Conservation (phyloP, 116 monocot species). For the Posidonia oceanica region DNA sequence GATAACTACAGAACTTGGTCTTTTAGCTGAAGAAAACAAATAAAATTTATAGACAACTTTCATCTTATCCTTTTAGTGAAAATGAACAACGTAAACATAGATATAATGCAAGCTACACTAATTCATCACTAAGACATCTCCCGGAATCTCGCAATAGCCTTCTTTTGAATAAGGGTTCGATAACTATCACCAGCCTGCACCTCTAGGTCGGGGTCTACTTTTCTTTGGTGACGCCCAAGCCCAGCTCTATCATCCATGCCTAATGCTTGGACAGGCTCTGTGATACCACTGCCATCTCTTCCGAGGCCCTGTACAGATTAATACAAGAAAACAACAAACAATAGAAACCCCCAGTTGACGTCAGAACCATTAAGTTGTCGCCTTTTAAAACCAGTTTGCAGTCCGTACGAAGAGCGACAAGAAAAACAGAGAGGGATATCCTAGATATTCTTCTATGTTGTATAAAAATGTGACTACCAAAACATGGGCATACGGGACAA, state of each 20-base stretch:
- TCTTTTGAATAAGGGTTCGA: conserved; percentile 86
- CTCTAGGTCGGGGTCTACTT: conserved; percentile 61
- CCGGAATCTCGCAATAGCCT: conserved; percentile 87
- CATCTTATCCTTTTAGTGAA: too few species aligned
- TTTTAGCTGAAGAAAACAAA: too few species aligned
- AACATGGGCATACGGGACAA: too few species aligned
- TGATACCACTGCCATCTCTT: conserved; percentile 85
- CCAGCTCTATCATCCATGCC: conserved; percentile 67
- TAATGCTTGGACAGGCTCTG: conserved; percentile 84
- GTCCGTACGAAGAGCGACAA: background rate
- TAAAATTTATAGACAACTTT: too few species aligned
- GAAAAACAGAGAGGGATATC: background rate
- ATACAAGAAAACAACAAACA: conserved; percentile 10
- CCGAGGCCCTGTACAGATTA: conserved; percentile 65
- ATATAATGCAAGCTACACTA: too few species aligned
- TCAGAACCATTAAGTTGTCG: conserved; percentile 15
- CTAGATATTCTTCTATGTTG: too few species aligned
- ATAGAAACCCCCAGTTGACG: conserved; percentile 8
- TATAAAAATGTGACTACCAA: too few species aligned
- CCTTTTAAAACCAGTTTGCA: conserved; percentile 2
- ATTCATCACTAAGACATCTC: conserved; percentile 48
- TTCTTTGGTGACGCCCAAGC: conserved; percentile 76
- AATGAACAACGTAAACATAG: too few species aligned
- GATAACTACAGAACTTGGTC: too few species aligned
- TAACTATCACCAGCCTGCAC: conserved; percentile 89